Percentiles rank a stretch among this genome's conserved stretches.
Conservation (phyloP, 2,329 filamentous ascomycete species). For the Corinectria fuckeliana region DNA sequence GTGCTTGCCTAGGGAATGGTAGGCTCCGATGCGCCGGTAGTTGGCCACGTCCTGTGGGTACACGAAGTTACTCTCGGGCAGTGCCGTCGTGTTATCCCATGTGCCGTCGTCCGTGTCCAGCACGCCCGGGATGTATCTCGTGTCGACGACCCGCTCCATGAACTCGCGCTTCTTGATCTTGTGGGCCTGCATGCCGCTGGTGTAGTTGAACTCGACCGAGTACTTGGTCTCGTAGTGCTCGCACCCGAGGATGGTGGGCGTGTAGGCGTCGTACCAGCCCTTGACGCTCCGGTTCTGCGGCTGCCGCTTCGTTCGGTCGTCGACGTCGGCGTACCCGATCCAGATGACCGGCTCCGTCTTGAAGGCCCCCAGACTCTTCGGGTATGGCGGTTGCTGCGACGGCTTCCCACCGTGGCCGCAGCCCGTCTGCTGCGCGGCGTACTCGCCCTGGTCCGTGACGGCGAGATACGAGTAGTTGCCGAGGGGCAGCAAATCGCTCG, state of each 20-base stretch:
- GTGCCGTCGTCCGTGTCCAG: constrained; percentile 26
- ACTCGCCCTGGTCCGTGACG: constrained; percentile 28
- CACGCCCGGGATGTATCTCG: constrained; percentile 19
- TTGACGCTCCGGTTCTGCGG: constrained; percentile 10
- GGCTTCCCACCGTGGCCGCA: constrained; percentile 21
- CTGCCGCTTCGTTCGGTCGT: constrained; percentile 26
- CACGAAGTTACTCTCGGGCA: constrained; percentile 29
- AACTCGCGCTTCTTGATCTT: constrained; percentile 26
- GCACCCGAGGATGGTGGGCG: constrained; percentile 36
- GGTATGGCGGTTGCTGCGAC: constrained; percentile 23
- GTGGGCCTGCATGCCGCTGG: constrained; percentile 26
- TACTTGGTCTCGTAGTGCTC: constrained; percentile 35
- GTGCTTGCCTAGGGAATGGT: constrained; percentile 30
- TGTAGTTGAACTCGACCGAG: constrained; percentile 33
- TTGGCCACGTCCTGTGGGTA: constrained; percentile 22
- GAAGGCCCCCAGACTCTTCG: constrained; percentile 30
- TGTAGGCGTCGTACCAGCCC: constrained; percentile 33
- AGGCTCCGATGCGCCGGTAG: constrained; percentile 31
- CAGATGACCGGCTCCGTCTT: constrained; percentile 34
- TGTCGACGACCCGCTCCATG: constrained; percentile 29
- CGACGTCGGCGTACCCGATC: constrained; percentile 34
- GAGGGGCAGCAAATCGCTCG: constrained; percentile 23
- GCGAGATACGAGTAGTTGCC: constrained; percentile 34
- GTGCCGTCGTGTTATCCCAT: constrained; percentile 27
- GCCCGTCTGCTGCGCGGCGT: constrained; percentile 25